Evolutionary conservation across 2,329 filamentous ascomycete genomes (phyloP).

Genomic region (Pseudocercospora vitis): DNA sequence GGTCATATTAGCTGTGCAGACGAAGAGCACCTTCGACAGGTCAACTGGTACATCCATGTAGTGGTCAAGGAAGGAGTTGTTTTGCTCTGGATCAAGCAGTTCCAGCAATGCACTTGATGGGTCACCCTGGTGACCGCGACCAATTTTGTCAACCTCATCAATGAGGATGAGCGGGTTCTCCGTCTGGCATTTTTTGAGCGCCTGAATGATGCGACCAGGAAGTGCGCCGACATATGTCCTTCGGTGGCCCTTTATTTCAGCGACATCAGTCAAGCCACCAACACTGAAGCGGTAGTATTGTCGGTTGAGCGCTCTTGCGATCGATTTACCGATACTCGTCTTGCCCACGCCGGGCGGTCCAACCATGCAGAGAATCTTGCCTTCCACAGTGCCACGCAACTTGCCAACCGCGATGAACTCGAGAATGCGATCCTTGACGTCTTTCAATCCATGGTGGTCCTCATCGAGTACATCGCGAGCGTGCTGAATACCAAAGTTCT

Average conservation of each 20-base stretch:
- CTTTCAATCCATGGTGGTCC: conserved; percentile 94
- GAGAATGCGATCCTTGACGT: conserved; percentile 96
- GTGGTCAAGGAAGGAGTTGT: conserved; percentile 94
- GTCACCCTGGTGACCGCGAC: conserved; percentile 92
- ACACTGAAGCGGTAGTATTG: conserved; percentile 99
- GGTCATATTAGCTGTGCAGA: conserved; percentile 98
- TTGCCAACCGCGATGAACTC: conserved; percentile 99
- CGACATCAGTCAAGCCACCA: conserved; percentile 92
- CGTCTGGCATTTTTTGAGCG: conserved; percentile 97
- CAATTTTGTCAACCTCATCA: conserved; percentile 98
- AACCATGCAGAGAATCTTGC: conserved; percentile 97
- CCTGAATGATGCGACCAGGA: conserved; percentile 95
- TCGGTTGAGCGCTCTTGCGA: conserved; percentile 87
- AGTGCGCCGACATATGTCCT: conserved; percentile 95
- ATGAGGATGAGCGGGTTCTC: conserved; percentile 97
- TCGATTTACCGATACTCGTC: conserved; percentile 98
- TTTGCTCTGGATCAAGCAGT: conserved; percentile 93
- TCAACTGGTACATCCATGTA: conserved; percentile 99
- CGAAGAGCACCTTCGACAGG: conserved; percentile 94
- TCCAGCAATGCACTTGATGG: conserved; percentile 92
- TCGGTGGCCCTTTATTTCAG: conserved; percentile 96
- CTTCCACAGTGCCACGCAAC: conserved; percentile 92
- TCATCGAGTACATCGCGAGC: conserved; percentile 89
- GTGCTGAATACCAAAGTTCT: conserved; percentile 94
- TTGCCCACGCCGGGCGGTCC: conserved; percentile 97